Percentiles rank a stretch among this genome's conserved stretches.
Conservation (phyloP, 495 filamentous ascomycete species). For the Aspergillus egyptiacus region DNA sequence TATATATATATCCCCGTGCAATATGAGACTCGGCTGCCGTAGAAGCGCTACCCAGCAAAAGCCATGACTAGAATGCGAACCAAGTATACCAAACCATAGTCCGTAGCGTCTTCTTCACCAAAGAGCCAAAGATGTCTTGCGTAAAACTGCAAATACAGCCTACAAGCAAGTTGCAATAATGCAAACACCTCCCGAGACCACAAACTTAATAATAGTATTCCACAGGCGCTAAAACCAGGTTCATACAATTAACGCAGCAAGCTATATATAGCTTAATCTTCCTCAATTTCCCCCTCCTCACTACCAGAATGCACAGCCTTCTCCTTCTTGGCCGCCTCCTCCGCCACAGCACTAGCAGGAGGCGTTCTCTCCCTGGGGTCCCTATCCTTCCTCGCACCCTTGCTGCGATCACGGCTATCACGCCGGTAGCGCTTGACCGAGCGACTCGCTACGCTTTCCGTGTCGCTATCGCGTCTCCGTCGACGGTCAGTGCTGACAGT, state of each 20-base stretch:
- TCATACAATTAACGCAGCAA: neutral
- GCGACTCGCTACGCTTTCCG: slow-evolving; percentile 61
- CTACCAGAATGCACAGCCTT: slow-evolving; percentile 74
- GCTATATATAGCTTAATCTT: slow-evolving; percentile 45
- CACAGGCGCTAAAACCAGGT: too few species aligned
- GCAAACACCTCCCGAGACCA: too few species aligned
- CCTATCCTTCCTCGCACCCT: slow-evolving; percentile 58
- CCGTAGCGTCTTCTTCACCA: too few species aligned
- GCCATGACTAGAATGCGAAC: too few species aligned
- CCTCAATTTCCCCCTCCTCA: slow-evolving; percentile 97
- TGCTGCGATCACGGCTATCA: slow-evolving; percentile 43
- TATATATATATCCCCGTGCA: too few species aligned
- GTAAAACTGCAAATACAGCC: too few species aligned
- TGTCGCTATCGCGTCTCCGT: slow-evolving; percentile 65
- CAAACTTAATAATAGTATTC: too few species aligned
- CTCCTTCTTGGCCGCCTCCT: slow-evolving; percentile 53
- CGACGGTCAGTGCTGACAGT: slow-evolving; percentile 52
- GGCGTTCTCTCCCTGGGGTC: slow-evolving; percentile 56
- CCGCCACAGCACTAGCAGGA: slow-evolving; percentile 32
- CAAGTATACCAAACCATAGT: too few species aligned
- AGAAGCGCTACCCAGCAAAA: too few species aligned
- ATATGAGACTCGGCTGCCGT: too few species aligned
- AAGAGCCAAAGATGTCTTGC: too few species aligned
- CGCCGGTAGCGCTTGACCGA: slow-evolving; percentile 44
- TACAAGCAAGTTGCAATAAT: too few species aligned